Evolutionary conservation across 208 protist genomes (phyloP), one percentile per base, ranked within the genome.

Genomic region (Trypanosoma vivax): DNA sequence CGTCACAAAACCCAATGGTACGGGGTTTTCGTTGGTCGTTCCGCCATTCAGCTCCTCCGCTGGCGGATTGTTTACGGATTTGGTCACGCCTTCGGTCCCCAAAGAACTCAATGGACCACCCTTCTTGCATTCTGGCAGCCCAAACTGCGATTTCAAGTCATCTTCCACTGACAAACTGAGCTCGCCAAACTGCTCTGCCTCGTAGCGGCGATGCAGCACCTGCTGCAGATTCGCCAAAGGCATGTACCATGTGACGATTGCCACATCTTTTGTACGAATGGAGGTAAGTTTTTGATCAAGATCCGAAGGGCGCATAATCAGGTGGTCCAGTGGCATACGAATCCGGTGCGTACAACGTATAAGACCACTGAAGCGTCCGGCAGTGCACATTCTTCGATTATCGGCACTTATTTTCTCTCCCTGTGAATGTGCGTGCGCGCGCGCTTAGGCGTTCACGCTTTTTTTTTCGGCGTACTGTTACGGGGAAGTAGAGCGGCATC

Each of bases 171-270:
- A 64, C 38, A 78, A 34, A 9, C 81, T 47, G 50, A 92, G 55
- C 60, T 87, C 80, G 0, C 74, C 80, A 65, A 92, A 83, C 65
- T 79, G 65, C 69, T 92, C 84, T 11, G 80, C 84, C 47, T 89
- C 80, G 60, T 89, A 92, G 24, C 84, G 79, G 29, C 62, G 48
- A 58, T 92, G 84, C 35, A 92, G 63, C 7, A 62, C 53, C 43
- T 65, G 50, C 54, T 92, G 84, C 1, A 87, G 57, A 41, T 83
- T 83, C 49, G 61, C 60, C 48, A 89, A 46, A 2, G 84, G 84
- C 21, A 89, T 51, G 35, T 84, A 89, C 67, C 76, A 89, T 4
- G 84, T 88, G 37, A 84, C 69, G 53, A 92, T 83, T n/a, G 75
- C 72, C 14, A 63, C 76, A 24, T 92, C 77, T 0, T 34, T 66